Evolutionary conservation across 2,329 filamentous ascomycete genomes (phyloP), one percentile per base, ranked within the genome.

Genomic region (Acephala macrosclerotiorum): DNA sequence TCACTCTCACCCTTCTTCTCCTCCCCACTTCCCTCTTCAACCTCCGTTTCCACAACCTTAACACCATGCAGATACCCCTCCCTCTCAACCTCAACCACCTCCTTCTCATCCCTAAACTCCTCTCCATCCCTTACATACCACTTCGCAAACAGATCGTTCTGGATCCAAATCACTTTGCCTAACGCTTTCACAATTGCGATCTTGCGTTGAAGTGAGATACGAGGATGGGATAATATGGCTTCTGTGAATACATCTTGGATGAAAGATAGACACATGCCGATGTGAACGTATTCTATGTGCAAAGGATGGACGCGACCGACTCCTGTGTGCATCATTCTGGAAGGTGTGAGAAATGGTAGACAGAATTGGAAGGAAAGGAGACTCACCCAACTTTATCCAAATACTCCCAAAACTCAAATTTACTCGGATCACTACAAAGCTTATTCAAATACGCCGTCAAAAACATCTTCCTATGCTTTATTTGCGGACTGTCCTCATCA

Each of bases 151-250:
- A 94, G 83, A 76, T 94, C 92, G 74, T 94, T 94, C 78, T 94
- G 92, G 70, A 94, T 93, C 91, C 91, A 94, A 68, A 94, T 91
- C 36, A 95, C 88, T 76, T 94, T 94, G 65, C 87, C 87, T n/a
- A 94, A 82, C 1, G 92, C 91, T 76, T 90, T 92, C 60, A 93
- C 84, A 9, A 94, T 83, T 18, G 88, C 89, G 33, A 91, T 89
- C 79, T 94, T 94, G 76, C 86, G 85, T 61, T 84, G 81, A 70
- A 92, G 82, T 36, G 84, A 82, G 36, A 95, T 81, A 2, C 86
- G 84, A 2, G 63, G 63, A 29, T 70, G 85, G 5, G 87, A 89
- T 45, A 95, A 83, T 61, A 94, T 88, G 20, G 91, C 91, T 77
- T 94, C 91, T 26, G 85, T 90, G 73, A 94, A 84, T 42, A 92